Conservation (phyloP, 1,139 yeast genomes). For the Geotrichum carabidarum region DNA sequence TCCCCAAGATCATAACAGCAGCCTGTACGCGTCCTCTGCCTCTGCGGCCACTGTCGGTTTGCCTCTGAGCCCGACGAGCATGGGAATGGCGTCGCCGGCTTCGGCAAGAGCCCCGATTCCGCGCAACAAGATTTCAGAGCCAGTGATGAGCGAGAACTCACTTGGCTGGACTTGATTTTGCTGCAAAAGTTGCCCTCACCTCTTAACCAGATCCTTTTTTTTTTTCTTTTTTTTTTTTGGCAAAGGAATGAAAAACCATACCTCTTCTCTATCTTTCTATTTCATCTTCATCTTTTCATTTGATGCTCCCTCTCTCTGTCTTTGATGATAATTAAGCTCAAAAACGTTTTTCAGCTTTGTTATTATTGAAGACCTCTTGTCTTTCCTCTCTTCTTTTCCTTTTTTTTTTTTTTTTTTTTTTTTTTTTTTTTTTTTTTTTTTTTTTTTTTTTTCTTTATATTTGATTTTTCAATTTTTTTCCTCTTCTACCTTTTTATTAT, state of each 20-base stretch:
- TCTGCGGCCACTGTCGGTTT: background rate
- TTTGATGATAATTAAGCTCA: background rate
- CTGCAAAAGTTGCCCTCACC: background rate
- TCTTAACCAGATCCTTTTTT: background rate
- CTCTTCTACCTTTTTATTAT: background rate
- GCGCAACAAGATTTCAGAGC: conserved; percentile 35
- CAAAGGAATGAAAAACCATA: background rate
- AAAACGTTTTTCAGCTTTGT: background rate
- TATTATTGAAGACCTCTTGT: background rate
- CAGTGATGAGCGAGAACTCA: conserved; percentile 42
- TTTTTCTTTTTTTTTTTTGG: background rate
- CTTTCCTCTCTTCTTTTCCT: background rate
- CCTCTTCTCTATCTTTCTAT: background rate
- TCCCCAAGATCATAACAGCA: conserved; percentile 10
- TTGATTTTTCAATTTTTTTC: background rate
- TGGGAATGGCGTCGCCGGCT: conserved; percentile 12
- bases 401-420: background rate
- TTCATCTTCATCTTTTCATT: background rate
- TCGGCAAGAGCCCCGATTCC: conserved; percentile 21
- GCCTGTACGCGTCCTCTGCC: background rate
- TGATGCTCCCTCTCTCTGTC: background rate
- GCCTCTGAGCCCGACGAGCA: conserved; percentile 24
- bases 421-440: background rate
- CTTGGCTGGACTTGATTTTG: conserved; percentile 38
- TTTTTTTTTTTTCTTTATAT: background rate